These are phyloP conservation scores for Medicago truncatula DNA, from an alignment of 306 rosid genomes.

Conservation along the genomic window MtrunA17r5.0-ANR NC_053046.1:30651501-30652000, in stretches of 20 bases:
- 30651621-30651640: neutral
- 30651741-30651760: slow-evolving; percentile 28
- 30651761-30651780: slow-evolving; percentile 25
- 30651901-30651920: slow-evolving; percentile 31
- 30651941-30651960: slow-evolving; percentile 10
- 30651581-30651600: neutral
- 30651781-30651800: slow-evolving; percentile 8
- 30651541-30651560: slow-evolving; percentile 9
- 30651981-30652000: slow-evolving; percentile 28
- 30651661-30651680: neutral
- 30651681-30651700: slow-evolving; percentile 13
- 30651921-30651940: slow-evolving; percentile 22
- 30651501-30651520: neutral
- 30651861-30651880: slow-evolving; percentile 30
- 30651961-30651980: neutral
- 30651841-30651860: slow-evolving; percentile 22
- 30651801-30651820: slow-evolving; percentile 14
- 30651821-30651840: slow-evolving; percentile 20
- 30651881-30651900: slow-evolving; percentile 4
- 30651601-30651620: neutral
- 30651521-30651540: neutral
- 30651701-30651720: slow-evolving; percentile 27
- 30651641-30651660: slow-evolving; percentile 21
- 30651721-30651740: slow-evolving; percentile 29
- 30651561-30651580: slow-evolving; percentile 24